phyloP scores from a whole-genome alignment of 1,139 yeast species.

The Lodderomyces margitis region DNA sequence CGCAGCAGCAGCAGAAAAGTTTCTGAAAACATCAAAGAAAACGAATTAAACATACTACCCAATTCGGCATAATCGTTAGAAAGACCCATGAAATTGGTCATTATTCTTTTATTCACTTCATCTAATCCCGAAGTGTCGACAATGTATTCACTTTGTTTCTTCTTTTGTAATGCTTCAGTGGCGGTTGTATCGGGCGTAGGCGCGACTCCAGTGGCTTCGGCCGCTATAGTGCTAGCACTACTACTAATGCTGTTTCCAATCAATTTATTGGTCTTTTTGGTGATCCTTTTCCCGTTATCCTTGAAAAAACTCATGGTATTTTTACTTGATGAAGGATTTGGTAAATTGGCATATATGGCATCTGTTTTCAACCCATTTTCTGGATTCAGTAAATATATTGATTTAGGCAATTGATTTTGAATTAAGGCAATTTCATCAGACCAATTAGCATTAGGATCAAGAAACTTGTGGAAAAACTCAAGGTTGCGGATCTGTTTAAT shows the following conservation, averaged over 20 bases:
- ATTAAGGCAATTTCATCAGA: conserved; percentile 46
- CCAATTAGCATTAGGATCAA: conserved; percentile 88
- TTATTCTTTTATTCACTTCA: conserved; percentile 62
- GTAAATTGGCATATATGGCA: conserved; percentile 62
- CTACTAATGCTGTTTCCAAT: conserved; percentile 15
- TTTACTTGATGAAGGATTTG: conserved; percentile 48
- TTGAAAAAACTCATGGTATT: conserved; percentile 38
- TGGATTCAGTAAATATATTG: conserved; percentile 53
- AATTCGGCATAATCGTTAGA: conserved; percentile 67
- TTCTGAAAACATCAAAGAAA: conserved; percentile 56
- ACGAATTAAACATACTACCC: conserved; percentile 70
- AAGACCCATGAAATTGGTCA: conserved; percentile 61
- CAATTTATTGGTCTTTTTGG: conserved; percentile 28
- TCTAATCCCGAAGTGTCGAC: conserved; percentile 52
- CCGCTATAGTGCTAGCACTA: conserved; percentile 2
- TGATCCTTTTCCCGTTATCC: conserved; percentile 28
- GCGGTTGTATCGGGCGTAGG: conserved; percentile 3
- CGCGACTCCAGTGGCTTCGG: conserved; percentile 3
- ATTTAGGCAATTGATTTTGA: conserved; percentile 40
- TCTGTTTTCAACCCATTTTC: conserved; percentile 52
- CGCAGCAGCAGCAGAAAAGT: conserved; percentile 15
- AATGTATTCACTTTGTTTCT: conserved; percentile 15
- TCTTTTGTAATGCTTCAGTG: conserved; percentile 2
- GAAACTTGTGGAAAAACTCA: conserved; percentile 68
- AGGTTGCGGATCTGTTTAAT: conserved; percentile 57